Evolutionary conservation across 2,329 filamentous ascomycete species (phyloP).

Genomic region (Aspergillus flavus): DNA sequence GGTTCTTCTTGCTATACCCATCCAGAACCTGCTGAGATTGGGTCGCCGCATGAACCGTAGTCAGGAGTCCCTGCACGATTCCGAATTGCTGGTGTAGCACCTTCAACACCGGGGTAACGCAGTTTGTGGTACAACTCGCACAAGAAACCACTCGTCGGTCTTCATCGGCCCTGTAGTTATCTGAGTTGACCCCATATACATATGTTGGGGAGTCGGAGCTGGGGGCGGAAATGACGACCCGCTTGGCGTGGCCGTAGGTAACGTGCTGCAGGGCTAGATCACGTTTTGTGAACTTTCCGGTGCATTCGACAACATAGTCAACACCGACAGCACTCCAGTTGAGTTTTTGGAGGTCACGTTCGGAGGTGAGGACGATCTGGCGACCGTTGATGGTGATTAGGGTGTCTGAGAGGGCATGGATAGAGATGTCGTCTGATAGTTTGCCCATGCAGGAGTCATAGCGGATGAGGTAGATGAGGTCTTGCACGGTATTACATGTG

Average conservation of each 20-base stretch:
- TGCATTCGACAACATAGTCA: constrained; percentile 26
- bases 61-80: constrained; percentile 34
- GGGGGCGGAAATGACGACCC: constrained; percentile 66
- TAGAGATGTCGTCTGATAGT: constrained; percentile 93
- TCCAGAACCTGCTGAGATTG: constrained; percentile 37
- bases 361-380: background rate
- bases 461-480: constrained; percentile 33
- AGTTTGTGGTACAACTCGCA: background rate
- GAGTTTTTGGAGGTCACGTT: constrained; percentile 24
- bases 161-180: constrained; percentile 26
- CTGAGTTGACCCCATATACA: constrained; percentile 36
- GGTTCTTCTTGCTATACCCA: constrained; percentile 39
- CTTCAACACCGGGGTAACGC: background rate
- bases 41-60: constrained; percentile 35
- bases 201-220: constrained; percentile 70
- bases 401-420: constrained; percentile 87
- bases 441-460: constrained; percentile 64
- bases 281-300: constrained; percentile 6
- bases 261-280: constrained; percentile 76
- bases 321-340: constrained; percentile 30
- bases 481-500: constrained; percentile 31
- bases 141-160: background rate
- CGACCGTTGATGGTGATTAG: constrained; percentile 54
- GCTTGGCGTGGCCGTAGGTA: constrained; percentile 80
- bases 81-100: constrained; percentile 26